Base-by-base conservation (phyloP, 495 filamentous ascomycete genomes). In the Podospora comata region DNA sequence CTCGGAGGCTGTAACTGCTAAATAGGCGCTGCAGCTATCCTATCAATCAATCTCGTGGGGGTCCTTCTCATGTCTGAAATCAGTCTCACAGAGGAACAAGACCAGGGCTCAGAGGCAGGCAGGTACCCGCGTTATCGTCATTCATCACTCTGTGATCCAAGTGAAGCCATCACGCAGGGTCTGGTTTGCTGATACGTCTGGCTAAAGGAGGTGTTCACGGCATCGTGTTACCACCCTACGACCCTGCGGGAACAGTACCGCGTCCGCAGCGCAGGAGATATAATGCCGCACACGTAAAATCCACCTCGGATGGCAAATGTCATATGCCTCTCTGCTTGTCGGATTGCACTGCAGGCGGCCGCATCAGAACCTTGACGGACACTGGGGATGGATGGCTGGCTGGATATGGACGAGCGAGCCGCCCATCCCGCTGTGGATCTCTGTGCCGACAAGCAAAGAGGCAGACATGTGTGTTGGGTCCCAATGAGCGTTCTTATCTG, bases 291-390 rank as follows among this genome's bases (percentile, higher is more conserved):
- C n/a, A 26, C 19, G 39, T 11, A 48, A 48, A 48, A 20, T 58
- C 55, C 55, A 19, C 55, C 55, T 58, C 23, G 55, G 55, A 58
- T 58, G 55, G 55, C 55, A 58, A 58, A 58, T 58, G n/a, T 26
- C 55, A 58, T 20, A 58, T 58, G n/a, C 13, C 55, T 58, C 55
- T 58, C 55, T 58, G n/a, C 11, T 26, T 58, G 7, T 58, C 55
- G 39, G 39, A 5, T 48, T 48, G 39, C 39, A 20, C 55, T 58
- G 55, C 55, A 58, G 55, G 55, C 55, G 55, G 55, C 55, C 55
- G 55, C 55, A 48, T 48, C 39, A 48, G 39, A 48, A 48, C 39
- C 15, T 48, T 48, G 39, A 48, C 39, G 39, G 39, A 48, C 6
- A 48, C 39, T 48, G 39, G 15, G 34, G 34, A 39, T 39, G 34